These are phyloP conservation scores for Fusarium kyushuense DNA, from an alignment of 2,329 filamentous ascomycete genomes.

Conservation along the genomic window DNA sequence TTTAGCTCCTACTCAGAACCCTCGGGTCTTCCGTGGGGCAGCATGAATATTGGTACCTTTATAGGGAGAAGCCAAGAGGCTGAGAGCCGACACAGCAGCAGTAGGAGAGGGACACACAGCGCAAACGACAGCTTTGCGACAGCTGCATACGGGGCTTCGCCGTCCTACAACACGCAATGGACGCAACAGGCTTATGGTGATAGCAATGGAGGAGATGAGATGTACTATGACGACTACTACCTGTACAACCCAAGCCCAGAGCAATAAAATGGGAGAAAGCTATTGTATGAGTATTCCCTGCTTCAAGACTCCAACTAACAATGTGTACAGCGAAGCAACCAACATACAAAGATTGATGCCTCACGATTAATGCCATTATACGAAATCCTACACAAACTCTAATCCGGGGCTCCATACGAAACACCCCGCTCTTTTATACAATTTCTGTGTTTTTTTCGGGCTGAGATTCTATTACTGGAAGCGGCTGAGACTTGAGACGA, in stretches of 20 bases:
- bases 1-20: conserved; percentile 63
- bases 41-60: conserved; percentile 70
- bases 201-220: conserved; percentile 52
- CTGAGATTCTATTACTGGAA: conserved; percentile 27
- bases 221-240: conserved; percentile 51
- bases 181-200: conserved; percentile 50
- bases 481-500: conserved; percentile 27
- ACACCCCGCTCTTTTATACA: conserved; percentile 45
- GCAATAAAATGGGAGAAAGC: conserved; percentile 25
- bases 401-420: conserved; percentile 18
- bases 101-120: conserved; percentile 54
- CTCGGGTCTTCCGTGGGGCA: conserved; percentile 79
- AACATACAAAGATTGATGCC: conserved; percentile 9
- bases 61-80: conserved; percentile 64
- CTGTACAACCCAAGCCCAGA: conserved; percentile 45
- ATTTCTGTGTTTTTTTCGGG: conserved; percentile 29
- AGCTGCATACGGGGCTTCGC: conserved; percentile 46
- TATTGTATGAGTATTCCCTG: conserved; percentile 23
- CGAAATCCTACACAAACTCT: conserved; percentile 21
- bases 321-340: conserved; percentile 3
- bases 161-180: conserved; percentile 44
- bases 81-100: conserved; percentile 59
- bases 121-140: conserved; percentile 52
- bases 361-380: conserved; percentile 41
- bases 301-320: conserved; percentile 4